Evolutionary conservation across 2,329 filamentous ascomycete genomes (phyloP), one percentile per base, ranked within the genome.

Genomic region (Colletotrichum spinosum): DNA sequence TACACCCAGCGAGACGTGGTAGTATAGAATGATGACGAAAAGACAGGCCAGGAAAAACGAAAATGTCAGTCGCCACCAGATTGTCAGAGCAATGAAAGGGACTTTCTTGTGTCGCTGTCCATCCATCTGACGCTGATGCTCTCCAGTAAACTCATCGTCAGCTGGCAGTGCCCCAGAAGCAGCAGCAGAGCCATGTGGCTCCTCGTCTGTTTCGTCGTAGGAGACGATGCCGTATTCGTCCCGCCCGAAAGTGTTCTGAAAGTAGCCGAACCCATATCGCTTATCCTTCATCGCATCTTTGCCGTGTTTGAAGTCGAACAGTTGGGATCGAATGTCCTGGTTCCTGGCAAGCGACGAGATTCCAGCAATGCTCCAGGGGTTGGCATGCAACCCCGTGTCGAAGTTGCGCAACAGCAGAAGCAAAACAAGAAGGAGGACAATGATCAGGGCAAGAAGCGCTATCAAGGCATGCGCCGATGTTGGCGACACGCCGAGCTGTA

Each of bases 301-400:
- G 65, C 72, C 69, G 2, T 60, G 55, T n/a, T 35, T 52, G 57
- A 72, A 72, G 42, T 69, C 69, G n/a, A 55, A 58, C 13, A 69
- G 55, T 2, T 58, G 51, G 6, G 73, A 62, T 13, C 72, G 72
- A 9, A 79, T 69, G 12, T 74, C 70, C 7, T 70, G 52, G 56
- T 76, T 73, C 3, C 73, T 70, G 1, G 73, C 71, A 2, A 83
- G 72, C 1, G 74, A 71, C 0, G 75, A 75, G 57, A 81, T 77
- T 0, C 76, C 72, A 1, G 73, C 72, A 5, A 81, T 69, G 60
- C 71, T 80, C 80, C 80, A 83, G 2, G 80, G 80, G 48, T 80
- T 76, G 11, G 74, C 72, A 25, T 71, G 69, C 13, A 83, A 63
- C 1, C 80, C 80, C 0, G 79, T 81, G n/a, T 72, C 69, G 73